Base-by-base conservation (phyloP, 768 basidiomycete genomes). In the Mycena albidolilacea region DNA sequence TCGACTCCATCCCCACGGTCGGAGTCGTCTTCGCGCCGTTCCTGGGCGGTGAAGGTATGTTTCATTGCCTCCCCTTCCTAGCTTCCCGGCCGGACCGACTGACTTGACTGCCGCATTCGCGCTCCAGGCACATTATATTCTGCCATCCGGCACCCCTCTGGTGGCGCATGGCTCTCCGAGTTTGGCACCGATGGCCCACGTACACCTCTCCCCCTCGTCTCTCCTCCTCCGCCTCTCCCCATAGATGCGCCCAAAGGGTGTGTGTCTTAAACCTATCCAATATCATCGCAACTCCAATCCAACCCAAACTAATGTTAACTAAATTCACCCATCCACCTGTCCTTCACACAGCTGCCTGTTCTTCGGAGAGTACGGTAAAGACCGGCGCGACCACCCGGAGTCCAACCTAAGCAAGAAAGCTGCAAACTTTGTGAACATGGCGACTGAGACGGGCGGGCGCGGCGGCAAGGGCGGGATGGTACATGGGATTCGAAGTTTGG, bases 21-120 rank as follows among this genome's bases (percentile, higher is more conserved):
- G 78, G 78, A 21, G 75, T 78, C 14, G 76, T 79, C 3, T 79
- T 76, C 71, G 77, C 77, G 17, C 78, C 78, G 14, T 79, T 79
- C 52, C 44, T 79, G 50, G 78, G 78, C 30, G 78, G 78, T 7
- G 70, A 79, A 52, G 78, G 78, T 69, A 30, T 15, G 77, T 39
- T 30, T 30, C 30, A 35, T 52, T 62, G 12, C 17, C 37, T 30
- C 38, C 19, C 30, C 17, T 11, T 55, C 14, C 12, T 30, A 30
- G 30, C 3, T 30, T 30, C 30, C 4, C 30, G 30, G 30, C 30
- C 30, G 30, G 30, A 30, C 30, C 3, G 30, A 30, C 30, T 30
- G 30, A 30, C 3, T 30, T 30, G 30, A 30, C 30, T 30, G 3
- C 30, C 30, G 30, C 30, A 30, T 30, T 30, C 30, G 30, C 30